Conservation (phyloP, 1,139 yeast species). For the Geotrichum histeridarum region DNA sequence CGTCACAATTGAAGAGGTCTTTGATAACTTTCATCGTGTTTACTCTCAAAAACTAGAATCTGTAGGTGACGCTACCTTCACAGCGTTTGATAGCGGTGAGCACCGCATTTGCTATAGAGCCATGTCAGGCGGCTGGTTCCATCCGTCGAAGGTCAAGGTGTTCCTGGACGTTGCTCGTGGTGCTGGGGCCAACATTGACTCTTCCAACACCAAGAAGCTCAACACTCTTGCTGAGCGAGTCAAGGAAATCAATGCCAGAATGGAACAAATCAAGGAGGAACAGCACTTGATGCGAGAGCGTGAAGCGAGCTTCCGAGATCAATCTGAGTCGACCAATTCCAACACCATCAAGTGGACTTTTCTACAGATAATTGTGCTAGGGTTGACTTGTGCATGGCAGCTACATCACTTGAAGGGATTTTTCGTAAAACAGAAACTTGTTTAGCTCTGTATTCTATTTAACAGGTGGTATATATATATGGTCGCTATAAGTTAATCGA, state of each 20-base stretch:
- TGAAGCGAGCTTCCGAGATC: slow-evolving; percentile 63
- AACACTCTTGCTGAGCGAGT: slow-evolving; percentile 51
- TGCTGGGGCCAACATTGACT: slow-evolving; percentile 48
- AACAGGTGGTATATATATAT: not conserved
- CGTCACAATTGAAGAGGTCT: slow-evolving; percentile 57
- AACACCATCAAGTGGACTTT: slow-evolving; percentile 63
- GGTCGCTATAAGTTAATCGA: too few relatives aligned
- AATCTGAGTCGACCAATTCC: slow-evolving; percentile 60
- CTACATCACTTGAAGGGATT: slow-evolving; percentile 56
- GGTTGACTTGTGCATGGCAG: slow-evolving; percentile 64
- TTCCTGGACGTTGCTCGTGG: slow-evolving; percentile 50
- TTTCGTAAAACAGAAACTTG: slow-evolving; percentile 62
- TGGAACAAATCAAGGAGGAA: slow-evolving; percentile 56
- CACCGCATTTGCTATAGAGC: slow-evolving; percentile 70
- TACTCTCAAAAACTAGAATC: slow-evolving; percentile 59
- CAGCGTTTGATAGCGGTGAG: slow-evolving; percentile 66
- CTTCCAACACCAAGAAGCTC: slow-evolving; percentile 47
- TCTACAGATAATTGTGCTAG: slow-evolving; percentile 53
- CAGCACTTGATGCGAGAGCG: slow-evolving; percentile 64
- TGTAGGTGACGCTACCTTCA: slow-evolving; percentile 60
- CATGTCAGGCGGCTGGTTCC: slow-evolving; percentile 56
- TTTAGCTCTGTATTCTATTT: slow-evolving; percentile 33
- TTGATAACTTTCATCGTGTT: slow-evolving; percentile 64
- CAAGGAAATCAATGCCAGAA: slow-evolving; percentile 49
- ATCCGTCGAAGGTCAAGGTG: slow-evolving; percentile 46